Evolutionary conservation across 208 protist genomes (phyloP).

Genomic region (Endotrypanum monterogeii): DNA sequence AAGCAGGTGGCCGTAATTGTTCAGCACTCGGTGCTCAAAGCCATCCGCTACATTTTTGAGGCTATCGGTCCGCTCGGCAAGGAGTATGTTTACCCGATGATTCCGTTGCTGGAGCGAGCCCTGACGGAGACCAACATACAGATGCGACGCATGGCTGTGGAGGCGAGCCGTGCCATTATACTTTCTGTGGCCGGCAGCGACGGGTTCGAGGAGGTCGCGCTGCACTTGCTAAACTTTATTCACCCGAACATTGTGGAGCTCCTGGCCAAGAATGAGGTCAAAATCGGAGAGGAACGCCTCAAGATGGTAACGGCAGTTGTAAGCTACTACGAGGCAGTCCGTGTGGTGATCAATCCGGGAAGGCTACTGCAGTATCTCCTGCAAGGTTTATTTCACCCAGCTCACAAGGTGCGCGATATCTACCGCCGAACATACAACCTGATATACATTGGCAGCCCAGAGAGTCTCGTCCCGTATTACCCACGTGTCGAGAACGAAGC

Average conservation of each 20-base stretch:
- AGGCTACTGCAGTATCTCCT: conserved; percentile 96
- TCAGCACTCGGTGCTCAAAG: conserved; percentile 98
- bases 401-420: conserved; percentile 97
- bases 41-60: conserved; percentile 99
- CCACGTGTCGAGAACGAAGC: conserved; percentile 81
- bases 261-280: conserved; percentile 89
- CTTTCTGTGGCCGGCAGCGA: conserved; percentile 77
- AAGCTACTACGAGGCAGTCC: conserved; percentile 97
- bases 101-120: conserved; percentile 98
- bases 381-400: conserved; percentile 98
- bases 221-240: conserved; percentile 99
- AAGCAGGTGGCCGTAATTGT: conserved; percentile 96
- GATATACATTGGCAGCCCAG: conserved; percentile 97
- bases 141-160: conserved; percentile 98
- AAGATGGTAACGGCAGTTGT: conserved; percentile 95
- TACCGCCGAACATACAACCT: conserved; percentile 99
- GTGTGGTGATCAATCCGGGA: conserved; percentile 94
- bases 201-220: conserved; percentile 93
- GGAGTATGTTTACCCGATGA: conserved; percentile 98
- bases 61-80: conserved; percentile 98
- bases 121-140: conserved; percentile 99
- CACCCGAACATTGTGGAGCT: conserved; percentile 99
- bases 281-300: conserved; percentile 79
- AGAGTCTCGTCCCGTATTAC: conserved; percentile 94
- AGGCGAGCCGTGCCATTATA: conserved; percentile 97